phyloP scores from a whole-genome alignment of 1,284 basidiomycete genomes.

The Porphyrellus sp. region DNA sequence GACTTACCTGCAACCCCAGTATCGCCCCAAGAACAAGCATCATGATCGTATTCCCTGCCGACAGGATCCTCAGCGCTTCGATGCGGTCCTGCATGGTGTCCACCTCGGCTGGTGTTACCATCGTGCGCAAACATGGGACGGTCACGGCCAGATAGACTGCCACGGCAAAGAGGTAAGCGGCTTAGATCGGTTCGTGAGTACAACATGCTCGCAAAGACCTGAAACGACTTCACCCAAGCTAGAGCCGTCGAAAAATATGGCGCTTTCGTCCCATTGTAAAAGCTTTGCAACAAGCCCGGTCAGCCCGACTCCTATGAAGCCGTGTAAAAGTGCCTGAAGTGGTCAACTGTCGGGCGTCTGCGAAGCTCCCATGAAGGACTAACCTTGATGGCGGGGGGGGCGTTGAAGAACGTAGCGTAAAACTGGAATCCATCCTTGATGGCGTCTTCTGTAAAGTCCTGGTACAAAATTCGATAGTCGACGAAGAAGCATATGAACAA shows the following conservation, averaged over 20 bases:
- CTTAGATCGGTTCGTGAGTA: constrained; percentile 40
- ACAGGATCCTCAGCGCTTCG: constrained; percentile 76
- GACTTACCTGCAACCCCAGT: constrained; percentile 65
- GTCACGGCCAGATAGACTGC: constrained; percentile 80
- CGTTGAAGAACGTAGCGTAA: constrained; percentile 87
- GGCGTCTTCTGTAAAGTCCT: constrained; percentile 57
- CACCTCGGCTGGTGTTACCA: constrained; percentile 54
- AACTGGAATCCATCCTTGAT: constrained; percentile 78
- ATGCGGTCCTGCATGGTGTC: constrained; percentile 64
- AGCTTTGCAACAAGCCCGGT: constrained; percentile 74
- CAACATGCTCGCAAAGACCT: background rate
- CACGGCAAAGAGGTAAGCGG: constrained; percentile 68
- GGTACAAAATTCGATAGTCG: constrained; percentile 80
- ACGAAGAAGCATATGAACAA: constrained; percentile 86
- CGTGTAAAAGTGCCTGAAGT: constrained; percentile 75
- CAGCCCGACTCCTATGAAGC: constrained; percentile 73
- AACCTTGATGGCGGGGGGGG: constrained; percentile 87
- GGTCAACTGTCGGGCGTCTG: background rate
- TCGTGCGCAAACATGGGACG: constrained; percentile 71
- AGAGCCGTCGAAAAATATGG: constrained; percentile 88
- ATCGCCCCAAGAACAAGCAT: constrained; percentile 64
- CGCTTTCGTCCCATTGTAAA: constrained; percentile 83
- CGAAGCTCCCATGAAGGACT: constrained; percentile 15
- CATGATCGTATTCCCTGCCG: constrained; percentile 83
- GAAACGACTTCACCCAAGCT: constrained; percentile 57